These are phyloP conservation scores for Trypethelium eluteriae DNA, from an alignment of 495 filamentous ascomycete genomes.

Conservation along the genomic window DNA sequence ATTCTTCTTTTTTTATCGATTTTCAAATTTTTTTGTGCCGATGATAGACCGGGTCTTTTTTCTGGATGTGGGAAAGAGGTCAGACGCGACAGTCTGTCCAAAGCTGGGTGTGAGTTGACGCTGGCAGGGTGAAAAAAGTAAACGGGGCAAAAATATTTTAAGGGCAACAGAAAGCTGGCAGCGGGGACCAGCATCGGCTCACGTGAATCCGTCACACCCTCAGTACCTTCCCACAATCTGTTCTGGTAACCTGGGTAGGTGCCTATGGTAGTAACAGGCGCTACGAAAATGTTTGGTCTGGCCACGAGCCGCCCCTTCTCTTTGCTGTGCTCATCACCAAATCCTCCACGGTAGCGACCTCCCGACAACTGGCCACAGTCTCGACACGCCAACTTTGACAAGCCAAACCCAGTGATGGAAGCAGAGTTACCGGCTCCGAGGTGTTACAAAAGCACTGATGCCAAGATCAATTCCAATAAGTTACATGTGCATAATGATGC, in stretches of 20 bases:
- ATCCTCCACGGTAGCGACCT: background rate
- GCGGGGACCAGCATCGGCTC: background rate
- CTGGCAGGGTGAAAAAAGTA: background rate
- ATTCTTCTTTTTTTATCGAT: slow-evolving; percentile 31
- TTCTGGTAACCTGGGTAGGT: too few relatives aligned
- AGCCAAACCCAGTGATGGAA: background rate
- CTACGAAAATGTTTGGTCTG: too few relatives aligned
- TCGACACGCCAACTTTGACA: background rate
- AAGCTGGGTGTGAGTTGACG: background rate
- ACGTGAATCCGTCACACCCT: background rate
- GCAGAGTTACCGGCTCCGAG: background rate
- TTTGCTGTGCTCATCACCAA: background rate
- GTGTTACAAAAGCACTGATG: background rate
- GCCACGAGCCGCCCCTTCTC: background rate
- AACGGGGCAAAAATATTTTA: background rate
- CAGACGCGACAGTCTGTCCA: background rate
- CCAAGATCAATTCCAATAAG: background rate
- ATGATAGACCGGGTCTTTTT: slow-evolving; percentile 24
- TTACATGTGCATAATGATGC: background rate
- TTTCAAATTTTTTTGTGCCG: slow-evolving; percentile 52
- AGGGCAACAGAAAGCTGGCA: background rate
- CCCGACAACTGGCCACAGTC: background rate
- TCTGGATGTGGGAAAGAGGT: slow-evolving; percentile 22
- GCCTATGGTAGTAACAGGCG: too few relatives aligned
- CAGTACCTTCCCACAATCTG: too few relatives aligned